phyloP scores from a whole-genome alignment of 1,284 basidiomycete genomes.

The Boletus putidus region DNA sequence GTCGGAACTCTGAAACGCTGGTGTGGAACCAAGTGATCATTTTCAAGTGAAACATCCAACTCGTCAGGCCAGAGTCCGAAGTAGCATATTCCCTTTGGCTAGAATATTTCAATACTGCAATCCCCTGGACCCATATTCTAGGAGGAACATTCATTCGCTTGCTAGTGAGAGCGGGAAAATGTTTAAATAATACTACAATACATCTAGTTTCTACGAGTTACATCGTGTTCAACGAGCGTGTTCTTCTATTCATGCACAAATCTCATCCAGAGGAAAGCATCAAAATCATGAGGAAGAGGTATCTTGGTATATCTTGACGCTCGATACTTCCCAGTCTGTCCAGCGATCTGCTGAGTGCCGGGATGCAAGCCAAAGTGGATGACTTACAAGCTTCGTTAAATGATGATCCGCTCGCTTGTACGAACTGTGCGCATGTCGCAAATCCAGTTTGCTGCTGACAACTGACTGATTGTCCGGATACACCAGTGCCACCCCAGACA shows the following conservation, averaged over 20 bases:
- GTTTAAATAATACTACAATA: slow-evolving; percentile 27
- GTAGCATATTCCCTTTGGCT: no score
- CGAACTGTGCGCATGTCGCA: slow-evolving; percentile 74
- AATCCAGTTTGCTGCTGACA: slow-evolving; percentile 83
- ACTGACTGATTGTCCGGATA: slow-evolving; percentile 77
- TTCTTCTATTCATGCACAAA: slow-evolving; percentile 24
- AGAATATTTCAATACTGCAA: no score
- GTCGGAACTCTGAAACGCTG: neutral
- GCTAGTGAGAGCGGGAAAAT: neutral
- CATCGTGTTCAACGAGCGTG: slow-evolving; percentile 10
- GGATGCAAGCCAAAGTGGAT: slow-evolving; percentile 1
- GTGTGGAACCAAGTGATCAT: neutral
- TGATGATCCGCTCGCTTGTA: slow-evolving; percentile 66
- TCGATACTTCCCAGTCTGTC: slow-evolving; percentile 71
- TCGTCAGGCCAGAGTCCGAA: no score
- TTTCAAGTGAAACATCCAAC: neutral
- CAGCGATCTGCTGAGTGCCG: slow-evolving; percentile 10
- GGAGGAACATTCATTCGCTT: neutral
- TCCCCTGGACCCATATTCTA: neutral
- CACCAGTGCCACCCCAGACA: slow-evolving; percentile 69
- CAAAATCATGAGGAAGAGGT: slow-evolving; percentile 23
- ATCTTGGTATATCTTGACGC: slow-evolving; percentile 64
- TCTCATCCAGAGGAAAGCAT: slow-evolving; percentile 1
- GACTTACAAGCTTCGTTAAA: slow-evolving; percentile 78
- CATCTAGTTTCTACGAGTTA: slow-evolving; percentile 26